Conservation (phyloP, 2,329 filamentous ascomycete species). For the Sodiomyces alkalinus region DNA sequence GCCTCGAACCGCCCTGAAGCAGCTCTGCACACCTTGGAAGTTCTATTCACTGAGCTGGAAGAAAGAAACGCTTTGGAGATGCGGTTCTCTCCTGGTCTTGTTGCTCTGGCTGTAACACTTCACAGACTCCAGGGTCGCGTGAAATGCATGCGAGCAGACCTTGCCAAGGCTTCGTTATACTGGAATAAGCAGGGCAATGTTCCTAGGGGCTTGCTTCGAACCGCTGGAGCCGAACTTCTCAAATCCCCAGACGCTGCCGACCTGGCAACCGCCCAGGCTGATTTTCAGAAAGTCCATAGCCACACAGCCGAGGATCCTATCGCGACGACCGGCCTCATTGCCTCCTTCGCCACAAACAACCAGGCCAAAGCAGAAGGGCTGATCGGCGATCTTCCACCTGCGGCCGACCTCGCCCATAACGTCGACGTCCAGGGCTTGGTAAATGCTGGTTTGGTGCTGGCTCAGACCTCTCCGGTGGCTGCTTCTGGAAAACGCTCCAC, state of each 20-base stretch:
- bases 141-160: conserved; percentile 52
- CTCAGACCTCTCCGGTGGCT: too few species aligned
- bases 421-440: conserved; percentile 37
- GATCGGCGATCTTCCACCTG: conserved; percentile 35
- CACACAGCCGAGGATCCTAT: conserved; percentile 52
- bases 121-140: conserved; percentile 65
- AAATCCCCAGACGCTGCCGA: conserved; percentile 58
- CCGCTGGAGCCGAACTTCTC: conserved; percentile 71
- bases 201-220: conserved; percentile 48
- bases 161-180: conserved; percentile 65
- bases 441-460: too few species aligned
- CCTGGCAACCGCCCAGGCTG: conserved; percentile 53
- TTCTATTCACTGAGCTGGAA: conserved; percentile 60
- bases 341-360: conserved; percentile 54
- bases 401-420: too few species aligned
- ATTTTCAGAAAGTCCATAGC: conserved; percentile 59
- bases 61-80: conserved; percentile 46
- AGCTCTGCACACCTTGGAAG: conserved; percentile 61
- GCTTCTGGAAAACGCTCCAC: too few species aligned
- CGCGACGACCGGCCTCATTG: conserved; percentile 71
- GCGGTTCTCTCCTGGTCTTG: conserved; percentile 70
- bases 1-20: conserved; percentile 54
- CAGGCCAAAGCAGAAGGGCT: conserved; percentile 45
- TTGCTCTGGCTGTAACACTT: conserved; percentile 65
- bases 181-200: conserved; percentile 49